A percentile compares a stretch with the other conserved stretches of the same genome.
Evolutionary conservation across 1,139 yeast species (phyloP).

Genomic region (Kazachstania sp.): DNA sequence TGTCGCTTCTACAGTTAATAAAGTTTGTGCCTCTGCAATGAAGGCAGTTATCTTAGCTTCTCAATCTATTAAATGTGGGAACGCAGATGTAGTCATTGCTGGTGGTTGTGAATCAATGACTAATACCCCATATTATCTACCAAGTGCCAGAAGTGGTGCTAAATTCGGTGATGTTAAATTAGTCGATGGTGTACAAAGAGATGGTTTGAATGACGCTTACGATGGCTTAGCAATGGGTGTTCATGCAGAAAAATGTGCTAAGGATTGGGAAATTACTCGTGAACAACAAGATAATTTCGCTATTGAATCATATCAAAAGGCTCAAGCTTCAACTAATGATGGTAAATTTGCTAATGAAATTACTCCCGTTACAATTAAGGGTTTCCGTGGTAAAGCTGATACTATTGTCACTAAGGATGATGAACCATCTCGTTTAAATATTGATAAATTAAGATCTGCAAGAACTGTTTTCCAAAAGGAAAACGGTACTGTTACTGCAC

Average conservation of each 20-base stretch:
- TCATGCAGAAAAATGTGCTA: slow-evolving; percentile 93
- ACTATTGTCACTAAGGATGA: slow-evolving; percentile 59
- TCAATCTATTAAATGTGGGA: slow-evolving; percentile 80
- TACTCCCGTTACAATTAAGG: slow-evolving; percentile 79
- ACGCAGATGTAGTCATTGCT: slow-evolving; percentile 86
- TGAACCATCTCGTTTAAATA: slow-evolving; percentile 65
- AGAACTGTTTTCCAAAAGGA: slow-evolving; percentile 90
- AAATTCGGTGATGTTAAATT: slow-evolving; percentile 75
- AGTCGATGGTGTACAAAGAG: slow-evolving; percentile 84
- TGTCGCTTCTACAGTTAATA: slow-evolving; percentile 85
- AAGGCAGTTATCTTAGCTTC: slow-evolving; percentile 87
- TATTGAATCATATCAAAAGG: slow-evolving; percentile 60
- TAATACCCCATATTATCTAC: slow-evolving; percentile 88
- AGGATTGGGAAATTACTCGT: slow-evolving; percentile 53
- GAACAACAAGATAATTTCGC: slow-evolving; percentile 70
- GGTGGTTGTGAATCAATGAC: slow-evolving; percentile 99
- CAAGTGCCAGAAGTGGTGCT: slow-evolving; percentile 77
- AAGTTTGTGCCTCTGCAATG: slow-evolving; percentile 96
- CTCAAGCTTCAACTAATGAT: slow-evolving; percentile 64
- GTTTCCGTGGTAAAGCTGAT: slow-evolving; percentile 89
- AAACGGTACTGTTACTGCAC: slow-evolving; percentile 91
- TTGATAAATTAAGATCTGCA: slow-evolving; percentile 64
- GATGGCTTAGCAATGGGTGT: slow-evolving; percentile 86
- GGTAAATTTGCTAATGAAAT: slow-evolving; percentile 81
- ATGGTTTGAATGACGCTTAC: slow-evolving; percentile 88